phyloP scores from a whole-genome alignment of 78 protist genomes.

The Guillardia theta region DNA sequence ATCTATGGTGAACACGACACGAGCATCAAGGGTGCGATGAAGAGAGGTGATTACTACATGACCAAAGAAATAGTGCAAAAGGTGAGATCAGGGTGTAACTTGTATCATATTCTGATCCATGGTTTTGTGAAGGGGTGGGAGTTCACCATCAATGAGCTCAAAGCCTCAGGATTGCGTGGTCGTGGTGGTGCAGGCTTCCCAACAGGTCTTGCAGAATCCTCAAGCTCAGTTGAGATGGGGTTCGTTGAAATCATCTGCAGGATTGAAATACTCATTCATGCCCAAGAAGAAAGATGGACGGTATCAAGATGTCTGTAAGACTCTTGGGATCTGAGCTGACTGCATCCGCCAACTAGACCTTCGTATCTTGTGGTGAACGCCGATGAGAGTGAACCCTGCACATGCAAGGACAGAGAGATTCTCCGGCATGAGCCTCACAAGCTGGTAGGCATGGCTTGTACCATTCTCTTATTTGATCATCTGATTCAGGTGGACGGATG shows the following conservation, averaged over 20 bases:
- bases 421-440: constrained; percentile 99
- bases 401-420: constrained; percentile 99
- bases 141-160: constrained; percentile 88
- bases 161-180: constrained; percentile 93
- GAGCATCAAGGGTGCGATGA: constrained; percentile 80
- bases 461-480: no score
- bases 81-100: constrained; percentile 31
- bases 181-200: constrained; percentile 96
- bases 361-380: constrained; percentile 96
- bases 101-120: not conserved
- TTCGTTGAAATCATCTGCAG: no score
- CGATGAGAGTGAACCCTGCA: constrained; percentile 99
- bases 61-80: constrained; percentile 84
- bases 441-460: no score
- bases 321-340: not conserved
- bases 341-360: constrained; percentile 47
- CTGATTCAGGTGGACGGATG: constrained; percentile 59
- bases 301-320: not conserved
- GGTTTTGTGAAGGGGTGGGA: constrained; percentile 13
- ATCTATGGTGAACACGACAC: constrained; percentile 88
- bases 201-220: no score
- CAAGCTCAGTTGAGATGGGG: no score
- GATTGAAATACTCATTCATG: constrained; percentile 96
- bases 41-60: constrained; percentile 94
- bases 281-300: constrained; percentile 67